Percentiles rank a stretch among this genome's conserved stretches.
Evolutionary conservation across 768 basidiomycete genomes (phyloP).

Genomic region (Gautieria morchelliformis): DNA sequence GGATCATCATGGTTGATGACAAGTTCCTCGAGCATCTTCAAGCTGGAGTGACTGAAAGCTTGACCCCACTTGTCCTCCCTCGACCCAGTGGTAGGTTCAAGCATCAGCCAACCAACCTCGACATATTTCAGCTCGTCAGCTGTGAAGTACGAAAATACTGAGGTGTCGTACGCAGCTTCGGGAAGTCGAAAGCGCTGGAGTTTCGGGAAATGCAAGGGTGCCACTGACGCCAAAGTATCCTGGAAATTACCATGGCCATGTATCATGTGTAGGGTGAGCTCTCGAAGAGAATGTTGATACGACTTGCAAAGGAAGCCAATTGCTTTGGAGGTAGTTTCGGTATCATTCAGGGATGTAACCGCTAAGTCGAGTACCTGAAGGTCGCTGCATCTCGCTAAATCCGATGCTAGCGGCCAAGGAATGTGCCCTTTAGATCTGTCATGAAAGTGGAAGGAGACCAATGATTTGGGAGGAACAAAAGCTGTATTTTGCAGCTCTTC

Average conservation of each 20-base stretch:
- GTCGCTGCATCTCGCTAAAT: slow-evolving; percentile 11
- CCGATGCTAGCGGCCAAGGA: slow-evolving; percentile 12
- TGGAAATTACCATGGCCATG: neutral
- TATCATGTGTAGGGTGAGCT: slow-evolving; percentile 4
- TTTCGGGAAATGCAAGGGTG: slow-evolving; percentile 6
- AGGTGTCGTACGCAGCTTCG: neutral
- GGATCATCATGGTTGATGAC: slow-evolving; percentile 2
- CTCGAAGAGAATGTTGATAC: slow-evolving; percentile 12
- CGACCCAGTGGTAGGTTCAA: neutral
- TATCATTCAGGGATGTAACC: neutral
- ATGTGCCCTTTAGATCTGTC: neutral
- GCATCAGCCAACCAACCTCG: slow-evolving; percentile 5
- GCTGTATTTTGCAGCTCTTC: slow-evolving; percentile 8
- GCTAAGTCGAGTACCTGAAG: slow-evolving; percentile 12
- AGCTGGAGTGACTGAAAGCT: neutral
- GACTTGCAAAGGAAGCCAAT: slow-evolving; percentile 11
- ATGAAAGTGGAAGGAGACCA: slow-evolving; percentile 8
- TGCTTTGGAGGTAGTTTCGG: slow-evolving; percentile 4
- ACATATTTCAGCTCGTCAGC: slow-evolving; percentile 9
- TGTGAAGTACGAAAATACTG: slow-evolving; percentile 8
- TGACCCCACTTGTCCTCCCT: slow-evolving; percentile 4
- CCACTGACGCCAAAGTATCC: neutral
- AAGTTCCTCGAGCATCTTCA: neutral
- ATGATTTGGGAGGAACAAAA: slow-evolving; percentile 11
- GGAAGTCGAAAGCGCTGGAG: slow-evolving; percentile 7